These are phyloP conservation scores for Fusarium phyllophilum DNA, from an alignment of 2,329 filamentous ascomycete genomes.

Conservation along the genomic window DNA sequence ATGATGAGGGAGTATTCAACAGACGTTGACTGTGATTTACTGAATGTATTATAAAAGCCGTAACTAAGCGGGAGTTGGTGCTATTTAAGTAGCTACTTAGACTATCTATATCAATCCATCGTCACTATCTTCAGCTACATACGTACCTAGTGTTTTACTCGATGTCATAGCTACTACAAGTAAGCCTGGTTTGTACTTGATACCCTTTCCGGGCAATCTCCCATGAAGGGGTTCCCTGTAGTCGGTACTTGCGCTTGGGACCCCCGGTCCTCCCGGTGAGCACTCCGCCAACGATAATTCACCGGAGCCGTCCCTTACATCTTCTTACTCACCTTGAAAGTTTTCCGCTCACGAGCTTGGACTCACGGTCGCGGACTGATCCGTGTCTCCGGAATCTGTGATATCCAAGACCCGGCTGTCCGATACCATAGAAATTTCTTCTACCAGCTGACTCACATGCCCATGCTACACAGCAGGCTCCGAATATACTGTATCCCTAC, in stretches of 20 bases:
- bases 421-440: slow-evolving; percentile 8
- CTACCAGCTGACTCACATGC: slow-evolving; percentile 23
- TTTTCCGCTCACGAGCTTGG: not conserved
- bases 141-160: not conserved
- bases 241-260: not conserved
- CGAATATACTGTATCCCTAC: not conserved
- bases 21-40: not conserved
- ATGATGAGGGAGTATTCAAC: not conserved
- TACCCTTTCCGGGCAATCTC: slow-evolving; percentile 3
- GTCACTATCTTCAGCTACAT: slow-evolving; percentile 9
- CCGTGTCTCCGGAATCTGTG: slow-evolving; percentile 23
- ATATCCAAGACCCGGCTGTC: slow-evolving; percentile 22
- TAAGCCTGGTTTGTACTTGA: slow-evolving; percentile 1
- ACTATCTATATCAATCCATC: slow-evolving; percentile 14
- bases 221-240: not conserved
- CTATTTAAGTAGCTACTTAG: slow-evolving; percentile 2
- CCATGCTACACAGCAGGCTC: not conserved
- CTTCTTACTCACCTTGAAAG: slow-evolving; percentile 10
- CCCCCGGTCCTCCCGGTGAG: slow-evolving; percentile 11
- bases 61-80: slow-evolving; percentile 14
- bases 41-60: not conserved
- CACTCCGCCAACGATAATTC: slow-evolving; percentile 40
- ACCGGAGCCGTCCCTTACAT: slow-evolving; percentile 25
- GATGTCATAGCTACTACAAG: not conserved
- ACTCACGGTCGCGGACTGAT: slow-evolving; percentile 23